These are phyloP conservation scores for Flaveria robusta DNA, from an alignment of 129 eudicot species.

Conservation along the genomic window DNA sequence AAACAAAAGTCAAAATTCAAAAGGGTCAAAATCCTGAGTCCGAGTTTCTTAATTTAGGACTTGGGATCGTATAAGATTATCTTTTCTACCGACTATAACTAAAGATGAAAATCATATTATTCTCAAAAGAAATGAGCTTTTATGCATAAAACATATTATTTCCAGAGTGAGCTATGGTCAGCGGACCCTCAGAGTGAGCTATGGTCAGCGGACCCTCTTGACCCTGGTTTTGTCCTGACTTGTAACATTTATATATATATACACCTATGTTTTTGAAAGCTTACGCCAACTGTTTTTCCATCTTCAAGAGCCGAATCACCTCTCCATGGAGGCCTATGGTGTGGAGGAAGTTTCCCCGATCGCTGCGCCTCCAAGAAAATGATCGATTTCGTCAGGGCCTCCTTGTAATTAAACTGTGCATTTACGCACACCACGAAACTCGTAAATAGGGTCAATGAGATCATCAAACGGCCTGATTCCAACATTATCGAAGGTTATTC, in stretches of 20 bases:
- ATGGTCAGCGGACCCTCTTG: too few species aligned
- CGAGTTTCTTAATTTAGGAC: too few species aligned
- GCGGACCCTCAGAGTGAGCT: too few species aligned
- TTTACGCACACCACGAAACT: constrained; percentile 34
- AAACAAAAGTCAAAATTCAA: background rate
- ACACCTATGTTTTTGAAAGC: background rate
- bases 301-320: constrained; percentile 87
- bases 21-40: background rate
- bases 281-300: constrained; percentile 67
- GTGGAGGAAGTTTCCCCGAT: constrained; percentile 83
- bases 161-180: too few species aligned
- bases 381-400: constrained; percentile 70
- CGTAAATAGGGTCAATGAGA: constrained; percentile 33
- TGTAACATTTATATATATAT: background rate
- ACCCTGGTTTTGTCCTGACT: too few species aligned
- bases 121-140: too few species aligned
- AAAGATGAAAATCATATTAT: too few species aligned
- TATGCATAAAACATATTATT: too few species aligned
- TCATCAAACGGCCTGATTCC: constrained; percentile 22
- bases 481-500: constrained; percentile 16
- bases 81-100: too few species aligned
- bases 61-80: too few species aligned
- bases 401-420: constrained; percentile 52
- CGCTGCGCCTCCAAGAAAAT: constrained; percentile 87
- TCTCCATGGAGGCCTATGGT: constrained; percentile 66